Evolutionary conservation across 768 basidiomycete species (phyloP).

Genomic region (Rhizopogon sp.): DNA sequence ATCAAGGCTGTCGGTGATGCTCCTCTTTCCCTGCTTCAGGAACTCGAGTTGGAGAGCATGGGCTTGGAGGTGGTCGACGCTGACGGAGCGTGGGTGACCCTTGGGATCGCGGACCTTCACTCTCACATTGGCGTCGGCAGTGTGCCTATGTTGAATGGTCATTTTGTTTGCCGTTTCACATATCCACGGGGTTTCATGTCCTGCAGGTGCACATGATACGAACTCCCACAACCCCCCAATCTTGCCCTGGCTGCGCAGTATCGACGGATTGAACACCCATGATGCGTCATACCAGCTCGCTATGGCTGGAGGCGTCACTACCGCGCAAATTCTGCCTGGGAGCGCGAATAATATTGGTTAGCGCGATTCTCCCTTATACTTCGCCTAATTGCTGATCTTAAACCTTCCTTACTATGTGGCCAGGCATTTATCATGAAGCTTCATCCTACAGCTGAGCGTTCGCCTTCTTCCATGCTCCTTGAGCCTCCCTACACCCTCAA

Average conservation of each 20-base stretch:
- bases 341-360: conserved; percentile 21
- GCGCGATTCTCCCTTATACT: conserved; percentile 5
- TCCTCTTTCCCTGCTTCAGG: conserved; percentile 12
- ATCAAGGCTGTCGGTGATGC: conserved; percentile 56
- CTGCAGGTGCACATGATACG: conserved; percentile 43
- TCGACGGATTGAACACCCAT: conserved; percentile 43
- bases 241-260: conserved; percentile 54
- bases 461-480: conserved; percentile 41
- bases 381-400: not conserved
- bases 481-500: conserved; percentile 45
- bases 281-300: conserved; percentile 35
- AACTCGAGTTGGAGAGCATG: conserved; percentile 21
- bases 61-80: conserved; percentile 53
- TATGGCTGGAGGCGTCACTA: conserved; percentile 44
- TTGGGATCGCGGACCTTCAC: conserved; percentile 56
- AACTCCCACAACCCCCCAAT: conserved; percentile 56
- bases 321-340: conserved; percentile 48
- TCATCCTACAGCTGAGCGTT: conserved; percentile 41
- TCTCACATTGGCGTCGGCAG: conserved; percentile 41
- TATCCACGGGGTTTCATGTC: conserved; percentile 7
- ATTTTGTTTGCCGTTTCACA: not conserved
- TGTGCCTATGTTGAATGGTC: conserved; percentile 28
- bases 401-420: conserved; percentile 30
- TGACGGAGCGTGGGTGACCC: conserved; percentile 72
- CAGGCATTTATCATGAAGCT: conserved; percentile 50